A percentile compares a stretch with the other conserved stretches of the same genome.
Conservation (phyloP, 2,329 filamentous ascomycete genomes). For the Cercospora beticola region DNA sequence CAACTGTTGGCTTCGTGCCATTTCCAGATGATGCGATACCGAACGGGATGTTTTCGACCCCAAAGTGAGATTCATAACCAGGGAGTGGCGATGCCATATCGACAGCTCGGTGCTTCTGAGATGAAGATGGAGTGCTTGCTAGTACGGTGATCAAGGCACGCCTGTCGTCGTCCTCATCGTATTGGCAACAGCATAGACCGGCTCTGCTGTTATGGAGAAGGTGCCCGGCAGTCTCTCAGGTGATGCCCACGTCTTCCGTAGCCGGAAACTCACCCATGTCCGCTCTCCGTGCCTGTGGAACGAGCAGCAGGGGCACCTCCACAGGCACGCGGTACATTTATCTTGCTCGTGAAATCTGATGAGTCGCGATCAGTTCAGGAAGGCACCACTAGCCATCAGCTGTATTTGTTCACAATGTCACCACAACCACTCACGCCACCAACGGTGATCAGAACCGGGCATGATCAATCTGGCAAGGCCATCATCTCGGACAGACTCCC, state of each 20-base stretch:
- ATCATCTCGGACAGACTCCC: constrained; percentile 28
- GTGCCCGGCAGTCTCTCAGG: background rate
- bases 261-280: background rate
- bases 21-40: constrained; percentile 49
- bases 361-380: background rate
- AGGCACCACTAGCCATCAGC: background rate
- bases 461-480: constrained; percentile 35
- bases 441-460: constrained; percentile 32
- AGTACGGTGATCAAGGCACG: background rate
- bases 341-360: background rate
- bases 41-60: constrained; percentile 55
- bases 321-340: background rate
- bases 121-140: background rate
- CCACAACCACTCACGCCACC: constrained; percentile 15
- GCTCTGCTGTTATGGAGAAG: background rate
- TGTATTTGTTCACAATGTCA: constrained; percentile 10
- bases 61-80: constrained; percentile 46
- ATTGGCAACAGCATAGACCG: background rate
- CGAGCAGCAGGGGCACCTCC: background rate
- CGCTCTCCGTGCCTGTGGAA: background rate
- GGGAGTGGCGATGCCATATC: constrained; percentile 10
- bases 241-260: constrained; percentile 22
- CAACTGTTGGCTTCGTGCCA: constrained; percentile 46
- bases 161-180: background rate
- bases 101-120: background rate